Percentiles rank a stretch among this genome's conserved stretches.
Evolutionary conservation across 2,329 filamentous ascomycete genomes (phyloP).

Genomic region (Hymenoscyphus scutula): DNA sequence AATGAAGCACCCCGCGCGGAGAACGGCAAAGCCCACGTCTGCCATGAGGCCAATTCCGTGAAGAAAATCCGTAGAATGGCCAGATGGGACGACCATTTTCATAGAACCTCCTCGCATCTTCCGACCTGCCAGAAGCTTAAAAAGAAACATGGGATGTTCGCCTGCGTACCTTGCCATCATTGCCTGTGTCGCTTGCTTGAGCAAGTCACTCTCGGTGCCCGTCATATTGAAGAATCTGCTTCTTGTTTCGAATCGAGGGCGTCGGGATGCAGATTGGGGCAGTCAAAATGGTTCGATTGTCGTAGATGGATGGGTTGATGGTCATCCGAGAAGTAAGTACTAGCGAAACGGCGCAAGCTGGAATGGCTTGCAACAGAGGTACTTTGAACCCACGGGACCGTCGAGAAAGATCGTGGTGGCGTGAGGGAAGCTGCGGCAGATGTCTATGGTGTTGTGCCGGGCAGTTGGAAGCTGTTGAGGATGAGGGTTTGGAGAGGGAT

Average conservation of each 20-base stretch:
- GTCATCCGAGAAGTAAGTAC: slow-evolving; percentile 1
- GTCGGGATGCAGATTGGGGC: neutral
- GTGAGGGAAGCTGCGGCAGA: neutral
- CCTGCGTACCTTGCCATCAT: slow-evolving; percentile 38
- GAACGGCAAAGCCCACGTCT: neutral
- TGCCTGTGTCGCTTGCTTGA: slow-evolving; percentile 38
- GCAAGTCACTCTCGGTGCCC: slow-evolving; percentile 35
- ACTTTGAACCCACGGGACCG: slow-evolving; percentile 10
- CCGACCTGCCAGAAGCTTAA: slow-evolving; percentile 5
- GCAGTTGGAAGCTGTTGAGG: neutral
- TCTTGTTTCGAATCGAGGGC: neutral
- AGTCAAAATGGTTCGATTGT: slow-evolving; percentile 6
- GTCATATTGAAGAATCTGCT: slow-evolving; percentile 26
- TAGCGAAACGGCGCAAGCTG: slow-evolving; percentile 2
- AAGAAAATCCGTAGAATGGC: neutral
- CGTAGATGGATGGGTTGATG: slow-evolving; percentile 1
- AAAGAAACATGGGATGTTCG: slow-evolving; percentile 19
- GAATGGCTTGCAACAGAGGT: neutral
- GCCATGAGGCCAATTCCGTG: neutral
- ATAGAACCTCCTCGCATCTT: neutral
- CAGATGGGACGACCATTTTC: slow-evolving; percentile 4
- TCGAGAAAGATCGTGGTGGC: slow-evolving; percentile 12
- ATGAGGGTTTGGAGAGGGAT: neutral
- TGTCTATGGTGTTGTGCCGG: neutral
- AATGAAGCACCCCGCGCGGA: slow-evolving; percentile 5